Base-by-base conservation (phyloP, 169 alveolate species). In the Eimeria tenella region DNA sequence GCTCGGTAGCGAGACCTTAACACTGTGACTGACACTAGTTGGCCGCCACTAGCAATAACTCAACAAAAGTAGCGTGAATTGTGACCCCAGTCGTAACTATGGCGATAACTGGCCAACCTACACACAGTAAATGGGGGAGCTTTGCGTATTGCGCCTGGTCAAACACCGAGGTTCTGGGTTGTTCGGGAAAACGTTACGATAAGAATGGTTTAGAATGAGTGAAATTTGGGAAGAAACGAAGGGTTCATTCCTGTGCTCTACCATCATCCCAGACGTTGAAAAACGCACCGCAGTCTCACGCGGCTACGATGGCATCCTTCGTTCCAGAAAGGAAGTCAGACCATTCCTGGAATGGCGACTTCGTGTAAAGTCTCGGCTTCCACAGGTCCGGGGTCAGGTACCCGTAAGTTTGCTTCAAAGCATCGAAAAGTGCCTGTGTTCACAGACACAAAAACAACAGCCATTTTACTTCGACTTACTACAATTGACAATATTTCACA, bases 371-470 rank as follows among this genome's bases (percentile, higher is more conserved):
- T 49, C 97, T 96, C 58, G 97, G 98, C 95, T 96, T 97, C 99
- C 99, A 99, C 94, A 99, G 98, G 91, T 99, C 99, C n/a, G 99
- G 99, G 65, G 99, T 99, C 95, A 99, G 98, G 98, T 98, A 99
- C 50, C 99, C 99, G 96, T 99, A 99, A 83, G 99, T 98, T 95
- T 98, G 98, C 94, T 98, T 96, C 83, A 99, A 97, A 82, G 99
- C 99, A 91, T 98, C 98, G 98, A 98, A 99, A 63, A 98, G 97
- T 52, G 99, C 99, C 98, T 96, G 95, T 86, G 71, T 1, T 21
- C 50, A 89, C 90, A 56, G 13, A 17, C 79, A 5, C 53, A 8
- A 58, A n/a, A 21, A 5, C 81, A 65, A 42, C 65, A 10, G 17
- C 21, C 11, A 84, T 10, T 21, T 11, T 23, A 10, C 2, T 6